Percentiles rank a stretch among this genome's conserved stretches.
Conservation (phyloP, 1,139 yeast genomes). For the Geotrichum reessii region DNA sequence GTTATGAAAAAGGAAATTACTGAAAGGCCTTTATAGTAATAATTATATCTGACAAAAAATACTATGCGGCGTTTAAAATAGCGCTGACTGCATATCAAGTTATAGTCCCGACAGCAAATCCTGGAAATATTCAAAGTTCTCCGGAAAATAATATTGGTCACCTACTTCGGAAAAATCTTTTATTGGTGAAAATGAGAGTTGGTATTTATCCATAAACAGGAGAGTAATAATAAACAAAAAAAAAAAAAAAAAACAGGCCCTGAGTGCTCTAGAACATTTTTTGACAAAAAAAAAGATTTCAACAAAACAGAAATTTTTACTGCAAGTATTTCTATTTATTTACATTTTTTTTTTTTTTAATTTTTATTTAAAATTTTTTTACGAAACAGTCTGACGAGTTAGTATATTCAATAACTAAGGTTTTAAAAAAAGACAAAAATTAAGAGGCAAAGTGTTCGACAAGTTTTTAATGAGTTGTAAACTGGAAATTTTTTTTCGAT, state of each 20-base stretch:
- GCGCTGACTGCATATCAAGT: neutral
- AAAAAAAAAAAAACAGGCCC: neutral
- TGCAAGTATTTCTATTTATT: neutral
- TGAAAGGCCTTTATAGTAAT: no score
- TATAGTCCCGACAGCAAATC: neutral
- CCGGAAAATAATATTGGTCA: neutral
- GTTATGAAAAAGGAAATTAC: neutral
- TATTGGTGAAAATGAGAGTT: neutral
- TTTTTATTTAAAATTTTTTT: no score
- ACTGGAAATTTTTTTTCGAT: neutral
- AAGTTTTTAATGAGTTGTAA: neutral
- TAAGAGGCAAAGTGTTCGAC: neutral
- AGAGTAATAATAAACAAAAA: neutral
- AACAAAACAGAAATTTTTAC: neutral
- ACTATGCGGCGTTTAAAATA: neutral
- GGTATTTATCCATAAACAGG: no score
- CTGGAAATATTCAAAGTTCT: neutral
- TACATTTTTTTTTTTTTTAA: no score
- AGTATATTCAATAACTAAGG: neutral
- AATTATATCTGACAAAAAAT: neutral
- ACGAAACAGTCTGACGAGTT: no score
- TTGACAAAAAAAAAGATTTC: neutral
- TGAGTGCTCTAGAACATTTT: neutral
- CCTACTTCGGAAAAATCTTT: neutral
- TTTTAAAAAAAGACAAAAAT: neutral